A percentile compares a stretch with the other conserved stretches of the same genome.
These are phyloP conservation scores for Heterobasidion irregulare DNA, from an alignment of 1,284 basidiomycete species.

Conservation along the genomic window DNA sequence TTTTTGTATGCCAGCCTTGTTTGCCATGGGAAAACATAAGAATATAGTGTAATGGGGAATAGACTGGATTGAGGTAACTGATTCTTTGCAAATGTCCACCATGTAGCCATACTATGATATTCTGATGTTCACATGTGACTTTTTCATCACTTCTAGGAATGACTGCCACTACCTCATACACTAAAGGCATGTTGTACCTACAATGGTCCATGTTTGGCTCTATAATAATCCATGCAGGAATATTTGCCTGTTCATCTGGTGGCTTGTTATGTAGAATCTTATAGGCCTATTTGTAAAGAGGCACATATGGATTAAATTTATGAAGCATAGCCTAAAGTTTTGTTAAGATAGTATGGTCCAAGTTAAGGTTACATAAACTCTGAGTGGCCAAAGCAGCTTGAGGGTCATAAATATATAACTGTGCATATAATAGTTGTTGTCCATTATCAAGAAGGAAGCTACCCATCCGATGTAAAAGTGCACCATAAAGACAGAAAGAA, in stretches of 20 bases:
- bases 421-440: constrained; percentile 11
- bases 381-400: constrained; percentile 9
- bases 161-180: constrained; percentile 20
- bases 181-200: constrained; percentile 19
- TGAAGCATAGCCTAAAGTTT: constrained; percentile 12
- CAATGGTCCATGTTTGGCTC: constrained; percentile 10
- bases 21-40: constrained; percentile 30
- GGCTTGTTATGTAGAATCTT: constrained; percentile 8
- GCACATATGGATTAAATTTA: constrained; percentile 10
- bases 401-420: constrained; percentile 19
- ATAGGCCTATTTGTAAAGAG: constrained; percentile 12
- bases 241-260: neutral
- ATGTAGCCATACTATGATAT: constrained; percentile 10
- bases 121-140: constrained; percentile 1
- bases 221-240: constrained; percentile 6
- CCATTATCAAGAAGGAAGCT: constrained; percentile 10
- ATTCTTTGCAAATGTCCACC: constrained; percentile 20
- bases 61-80: constrained; percentile 25
- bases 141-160: constrained; percentile 13
- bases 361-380: constrained; percentile 8
- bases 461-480: constrained; percentile 15
- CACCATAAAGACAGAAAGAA: constrained; percentile 15
- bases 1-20: constrained; percentile 28
- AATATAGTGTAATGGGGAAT: constrained; percentile 29
- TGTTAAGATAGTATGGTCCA: constrained; percentile 9